A percentile compares a stretch with the other conserved stretches of the same genome.
phyloP scores from a whole-genome alignment of 2,329 filamentous ascomycete species.

The Diaporthe vexans region DNA sequence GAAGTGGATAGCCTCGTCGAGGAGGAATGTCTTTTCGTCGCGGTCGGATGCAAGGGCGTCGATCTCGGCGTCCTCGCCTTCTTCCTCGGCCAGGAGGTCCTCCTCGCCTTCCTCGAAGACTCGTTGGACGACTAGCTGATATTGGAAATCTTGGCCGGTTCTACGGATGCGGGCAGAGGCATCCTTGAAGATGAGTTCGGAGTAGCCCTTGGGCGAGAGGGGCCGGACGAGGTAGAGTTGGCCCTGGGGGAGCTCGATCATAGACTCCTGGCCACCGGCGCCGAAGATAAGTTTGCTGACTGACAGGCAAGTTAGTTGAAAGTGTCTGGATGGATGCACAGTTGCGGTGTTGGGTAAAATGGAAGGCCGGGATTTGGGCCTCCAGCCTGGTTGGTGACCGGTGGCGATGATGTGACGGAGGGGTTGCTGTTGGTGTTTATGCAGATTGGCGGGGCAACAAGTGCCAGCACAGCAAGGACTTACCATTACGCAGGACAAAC shows the following conservation, averaged over 20 bases:
- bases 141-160: conserved; percentile 95
- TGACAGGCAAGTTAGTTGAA: conserved; percentile 53
- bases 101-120: conserved; percentile 98
- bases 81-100: conserved; percentile 89
- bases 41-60: conserved; percentile 84
- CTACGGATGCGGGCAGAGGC: conserved; percentile 91
- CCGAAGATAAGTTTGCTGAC: conserved; percentile 96
- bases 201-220: conserved; percentile 95
- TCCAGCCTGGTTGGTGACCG: background rate
- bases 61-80: conserved; percentile 82
- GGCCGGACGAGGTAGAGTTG: conserved; percentile 98
- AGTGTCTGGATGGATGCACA: background rate
- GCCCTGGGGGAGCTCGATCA: conserved; percentile 94
- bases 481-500: conserved; percentile 60
- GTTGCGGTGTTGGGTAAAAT: conserved; percentile 10
- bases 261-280: conserved; percentile 85
- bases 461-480: conserved; percentile 42
- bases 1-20: conserved; percentile 93
- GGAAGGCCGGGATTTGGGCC: background rate
- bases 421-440: conserved; percentile 32
- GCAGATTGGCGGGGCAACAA: conserved; percentile 40
- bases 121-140: conserved; percentile 95
- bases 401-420: conserved; percentile 35
- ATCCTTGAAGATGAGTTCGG: conserved; percentile 99
- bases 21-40: conserved; percentile 96